A percentile compares a stretch with the other conserved stretches of the same genome.
Evolutionary conservation across 2,329 filamentous ascomycete species (phyloP).

Genomic region (Daldinia sp.): DNA sequence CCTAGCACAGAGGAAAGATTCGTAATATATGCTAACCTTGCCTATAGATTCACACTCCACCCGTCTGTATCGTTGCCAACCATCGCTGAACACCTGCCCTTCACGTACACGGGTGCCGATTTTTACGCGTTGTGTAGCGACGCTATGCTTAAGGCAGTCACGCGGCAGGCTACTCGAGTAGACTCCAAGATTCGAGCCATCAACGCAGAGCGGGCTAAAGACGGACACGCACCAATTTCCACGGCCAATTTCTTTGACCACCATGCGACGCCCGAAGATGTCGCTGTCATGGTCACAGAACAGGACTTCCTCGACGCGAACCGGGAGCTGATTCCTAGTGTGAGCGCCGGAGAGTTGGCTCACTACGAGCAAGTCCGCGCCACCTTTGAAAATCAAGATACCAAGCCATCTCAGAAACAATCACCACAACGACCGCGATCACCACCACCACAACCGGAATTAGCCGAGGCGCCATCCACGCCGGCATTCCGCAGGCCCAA

Average conservation of each 20-base stretch:
- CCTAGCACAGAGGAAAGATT: not conserved
- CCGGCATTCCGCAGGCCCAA: conserved; percentile 14
- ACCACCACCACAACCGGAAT: conserved; percentile 26
- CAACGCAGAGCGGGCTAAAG: conserved; percentile 57
- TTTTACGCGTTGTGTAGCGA: conserved; percentile 97
- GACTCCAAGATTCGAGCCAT: conserved; percentile 82
- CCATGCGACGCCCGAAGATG: conserved; percentile 80
- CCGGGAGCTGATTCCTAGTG: conserved; percentile 87
- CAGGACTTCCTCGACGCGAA: conserved; percentile 86
- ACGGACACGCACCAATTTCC: conserved; percentile 64
- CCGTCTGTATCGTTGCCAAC: conserved; percentile 77
- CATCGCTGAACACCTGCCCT: conserved; percentile 81
- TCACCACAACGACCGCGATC: not conserved
- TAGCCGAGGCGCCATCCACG: conserved; percentile 30
- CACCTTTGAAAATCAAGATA: conserved; percentile 74
- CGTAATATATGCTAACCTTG: conserved; percentile 19
- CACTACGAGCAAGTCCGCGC: conserved; percentile 89
- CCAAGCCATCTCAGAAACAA: conserved; percentile 43
- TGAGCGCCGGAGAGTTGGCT: conserved; percentile 88
- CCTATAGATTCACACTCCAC: conserved; percentile 79
- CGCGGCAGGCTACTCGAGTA: conserved; percentile 82
- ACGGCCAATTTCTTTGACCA: conserved; percentile 98
- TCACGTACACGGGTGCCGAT: conserved; percentile 97
- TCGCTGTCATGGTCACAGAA: conserved; percentile 87
- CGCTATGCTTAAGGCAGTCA: conserved; percentile 98